These are phyloP conservation scores for Dioscorea alata DNA, from an alignment of 106 monocot genomes.

Conservation along the genomic window DNA sequence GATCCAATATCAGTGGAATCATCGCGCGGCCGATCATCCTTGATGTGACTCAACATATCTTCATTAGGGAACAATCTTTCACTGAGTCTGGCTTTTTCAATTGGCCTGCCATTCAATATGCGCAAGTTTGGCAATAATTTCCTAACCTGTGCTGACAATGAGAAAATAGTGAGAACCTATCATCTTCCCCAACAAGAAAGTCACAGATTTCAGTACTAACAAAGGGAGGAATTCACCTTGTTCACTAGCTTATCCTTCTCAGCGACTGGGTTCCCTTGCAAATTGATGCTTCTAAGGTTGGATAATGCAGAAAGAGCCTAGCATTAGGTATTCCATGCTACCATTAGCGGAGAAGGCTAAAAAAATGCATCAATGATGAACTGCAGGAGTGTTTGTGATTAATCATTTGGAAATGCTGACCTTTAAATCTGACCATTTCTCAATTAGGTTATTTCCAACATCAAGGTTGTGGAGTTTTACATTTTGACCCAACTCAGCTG, in stretches of 20 bases:
- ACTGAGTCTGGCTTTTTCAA: slow-evolving; percentile 15
- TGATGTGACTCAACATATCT: neutral
- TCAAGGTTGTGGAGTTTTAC: slow-evolving; percentile 59
- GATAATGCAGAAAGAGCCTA: slow-evolving; percentile 65
- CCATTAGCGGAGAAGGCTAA: neutral
- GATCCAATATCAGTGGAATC: slow-evolving; percentile 11
- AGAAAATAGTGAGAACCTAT: neutral
- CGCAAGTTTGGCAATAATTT: slow-evolving; percentile 56
- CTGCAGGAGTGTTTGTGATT: neutral
- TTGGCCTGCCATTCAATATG: slow-evolving; percentile 76
- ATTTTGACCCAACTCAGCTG: slow-evolving; percentile 52
- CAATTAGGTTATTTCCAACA: slow-evolving; percentile 82
- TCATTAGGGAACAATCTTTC: slow-evolving; percentile 10
- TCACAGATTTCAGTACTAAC: neutral
- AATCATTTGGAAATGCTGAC: slow-evolving; percentile 14
- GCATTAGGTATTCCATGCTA: neutral
- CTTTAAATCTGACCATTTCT: slow-evolving; percentile 65
- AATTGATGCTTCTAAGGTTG: slow-evolving; percentile 78
- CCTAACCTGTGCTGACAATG: slow-evolving; percentile 35
- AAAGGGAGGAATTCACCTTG: slow-evolving; percentile 37
- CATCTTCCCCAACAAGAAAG: neutral
- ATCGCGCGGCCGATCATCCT: slow-evolving; percentile 4
- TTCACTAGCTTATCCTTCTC: slow-evolving; percentile 54
- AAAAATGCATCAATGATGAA: too few species aligned
- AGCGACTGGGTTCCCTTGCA: slow-evolving; percentile 75